A percentile compares a stretch with the other conserved stretches of the same genome.
Conservation (phyloP, 495 filamentous ascomycete species). For the Penicillium cosmopolitanum region DNA sequence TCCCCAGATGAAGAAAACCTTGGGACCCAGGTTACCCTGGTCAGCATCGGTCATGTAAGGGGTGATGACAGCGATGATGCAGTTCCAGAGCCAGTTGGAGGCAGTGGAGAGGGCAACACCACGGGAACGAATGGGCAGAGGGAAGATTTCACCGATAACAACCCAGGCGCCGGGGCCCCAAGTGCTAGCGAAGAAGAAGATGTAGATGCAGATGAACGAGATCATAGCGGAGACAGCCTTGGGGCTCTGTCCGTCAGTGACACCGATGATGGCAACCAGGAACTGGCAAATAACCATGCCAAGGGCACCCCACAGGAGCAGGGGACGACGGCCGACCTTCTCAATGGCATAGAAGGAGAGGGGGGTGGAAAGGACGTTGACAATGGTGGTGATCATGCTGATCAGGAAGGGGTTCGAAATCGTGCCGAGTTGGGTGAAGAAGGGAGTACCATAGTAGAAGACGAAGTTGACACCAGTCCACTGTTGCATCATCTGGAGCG, state of each 20-base stretch:
- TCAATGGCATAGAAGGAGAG: conserved; percentile 84
- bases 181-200: conserved; percentile 76
- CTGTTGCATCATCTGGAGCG: conserved; percentile 82
- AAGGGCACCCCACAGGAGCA: conserved; percentile 76
- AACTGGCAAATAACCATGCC: conserved; percentile 88
- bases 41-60: conserved; percentile 75
- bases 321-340: conserved; percentile 76
- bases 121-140: conserved; percentile 78
- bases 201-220: conserved; percentile 76
- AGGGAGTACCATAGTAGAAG: conserved; percentile 86
- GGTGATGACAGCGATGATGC: conserved; percentile 71
- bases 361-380: conserved; percentile 84
- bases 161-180: conserved; percentile 82
- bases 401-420: conserved; percentile 79
- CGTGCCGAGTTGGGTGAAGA: conserved; percentile 69
- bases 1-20: conserved; percentile 88
- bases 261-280: conserved; percentile 78
- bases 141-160: conserved; percentile 86
- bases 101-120: conserved; percentile 81
- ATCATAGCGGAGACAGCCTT: conserved; percentile 68
- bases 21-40: conserved; percentile 70
- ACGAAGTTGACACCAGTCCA: conserved; percentile 90
- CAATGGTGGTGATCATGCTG: conserved; percentile 76
- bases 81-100: conserved; percentile 90
- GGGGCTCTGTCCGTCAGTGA: conserved; percentile 54